phyloP scores from a whole-genome alignment of 2,329 filamentous ascomycete genomes.

The Penicillium sp. region DNA sequence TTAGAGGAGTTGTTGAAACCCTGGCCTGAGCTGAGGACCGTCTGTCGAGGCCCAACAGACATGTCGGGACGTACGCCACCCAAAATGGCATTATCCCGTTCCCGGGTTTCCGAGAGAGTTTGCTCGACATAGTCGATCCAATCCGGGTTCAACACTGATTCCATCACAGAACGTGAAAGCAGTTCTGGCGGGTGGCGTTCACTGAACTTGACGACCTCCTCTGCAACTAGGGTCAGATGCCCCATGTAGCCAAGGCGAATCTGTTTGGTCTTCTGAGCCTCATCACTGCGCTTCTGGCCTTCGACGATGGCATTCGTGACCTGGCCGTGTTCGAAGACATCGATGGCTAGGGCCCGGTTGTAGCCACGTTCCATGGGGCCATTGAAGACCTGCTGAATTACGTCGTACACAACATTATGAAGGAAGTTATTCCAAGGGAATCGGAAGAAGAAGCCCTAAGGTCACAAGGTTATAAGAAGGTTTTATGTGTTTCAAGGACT shows the following conservation, averaged over 20 bases:
- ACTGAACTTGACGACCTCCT: conserved; percentile 98
- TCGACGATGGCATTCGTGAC: conserved; percentile 89
- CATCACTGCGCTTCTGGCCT: conserved; percentile 80
- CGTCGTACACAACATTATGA: conserved; percentile 98
- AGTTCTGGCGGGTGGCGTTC: conserved; percentile 87
- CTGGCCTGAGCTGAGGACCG: conserved; percentile 57
- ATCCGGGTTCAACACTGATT: conserved; percentile 79
- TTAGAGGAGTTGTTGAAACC: conserved; percentile 55
- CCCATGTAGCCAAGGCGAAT: conserved; percentile 98
- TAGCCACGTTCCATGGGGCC: conserved; percentile 94
- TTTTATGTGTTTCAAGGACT: neutral
- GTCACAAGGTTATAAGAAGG: conserved; percentile 1
- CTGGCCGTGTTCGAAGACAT: conserved; percentile 84
- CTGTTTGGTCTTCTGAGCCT: conserved; percentile 73
- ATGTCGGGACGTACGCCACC: conserved; percentile 91
- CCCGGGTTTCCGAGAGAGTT: conserved; percentile 83
- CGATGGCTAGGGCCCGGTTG: conserved; percentile 82
- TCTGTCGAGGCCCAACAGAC: conserved; percentile 70
- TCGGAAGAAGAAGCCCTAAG: conserved; percentile 89
- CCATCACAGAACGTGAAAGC: conserved; percentile 74
- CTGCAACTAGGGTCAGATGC: conserved; percentile 90
- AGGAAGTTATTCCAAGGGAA: conserved; percentile 99
- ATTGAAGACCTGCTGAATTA: conserved; percentile 98
- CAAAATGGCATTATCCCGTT: conserved; percentile 96
- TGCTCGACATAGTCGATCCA: conserved; percentile 97